Conservation (phyloP, 139 green algal genomes). For the Chlamydomonas schloesseri region DNA sequence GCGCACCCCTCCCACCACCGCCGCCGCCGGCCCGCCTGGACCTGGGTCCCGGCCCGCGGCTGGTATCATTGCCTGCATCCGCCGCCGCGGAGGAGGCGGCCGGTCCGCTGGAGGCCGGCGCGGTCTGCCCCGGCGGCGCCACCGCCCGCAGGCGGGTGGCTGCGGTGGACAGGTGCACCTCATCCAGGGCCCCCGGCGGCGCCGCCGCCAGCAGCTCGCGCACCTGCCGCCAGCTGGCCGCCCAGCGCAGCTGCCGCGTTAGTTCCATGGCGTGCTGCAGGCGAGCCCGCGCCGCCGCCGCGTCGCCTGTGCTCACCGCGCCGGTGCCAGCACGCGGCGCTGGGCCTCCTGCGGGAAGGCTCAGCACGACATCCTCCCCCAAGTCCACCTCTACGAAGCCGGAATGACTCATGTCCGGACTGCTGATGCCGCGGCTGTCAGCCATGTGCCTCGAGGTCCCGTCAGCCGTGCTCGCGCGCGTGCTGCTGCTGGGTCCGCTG, state of each 20-base stretch:
- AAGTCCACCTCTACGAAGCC: not conserved
- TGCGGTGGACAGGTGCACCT: not conserved
- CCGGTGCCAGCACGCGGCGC: too few relatives aligned
- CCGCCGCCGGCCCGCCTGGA: too few relatives aligned
- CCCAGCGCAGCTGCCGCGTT: not conserved
- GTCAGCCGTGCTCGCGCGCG: too few relatives aligned
- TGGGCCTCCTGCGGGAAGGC: not conserved
- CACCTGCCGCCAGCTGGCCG: not conserved
- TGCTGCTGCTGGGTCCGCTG: too few relatives aligned
- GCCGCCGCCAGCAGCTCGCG: constrained; percentile 14
- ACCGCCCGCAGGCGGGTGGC: constrained; percentile 3
- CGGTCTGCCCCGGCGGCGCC: not conserved
- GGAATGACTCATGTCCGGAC: too few relatives aligned
- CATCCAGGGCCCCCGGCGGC: not conserved
- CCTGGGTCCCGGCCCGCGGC: too few relatives aligned
- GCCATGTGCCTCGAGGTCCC: too few relatives aligned
- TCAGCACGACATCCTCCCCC: not conserved
- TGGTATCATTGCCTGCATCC: too few relatives aligned
- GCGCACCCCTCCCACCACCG: too few relatives aligned
- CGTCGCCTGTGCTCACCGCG: not conserved
- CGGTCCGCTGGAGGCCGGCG: too few relatives aligned
- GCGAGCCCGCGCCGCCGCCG: not conserved
- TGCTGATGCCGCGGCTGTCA: too few relatives aligned
- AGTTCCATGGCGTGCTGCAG: not conserved
- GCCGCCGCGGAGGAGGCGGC: too few relatives aligned